phyloP scores from a whole-genome alignment of 305 asterid genomes.

The Solanum hybrid region DNA sequence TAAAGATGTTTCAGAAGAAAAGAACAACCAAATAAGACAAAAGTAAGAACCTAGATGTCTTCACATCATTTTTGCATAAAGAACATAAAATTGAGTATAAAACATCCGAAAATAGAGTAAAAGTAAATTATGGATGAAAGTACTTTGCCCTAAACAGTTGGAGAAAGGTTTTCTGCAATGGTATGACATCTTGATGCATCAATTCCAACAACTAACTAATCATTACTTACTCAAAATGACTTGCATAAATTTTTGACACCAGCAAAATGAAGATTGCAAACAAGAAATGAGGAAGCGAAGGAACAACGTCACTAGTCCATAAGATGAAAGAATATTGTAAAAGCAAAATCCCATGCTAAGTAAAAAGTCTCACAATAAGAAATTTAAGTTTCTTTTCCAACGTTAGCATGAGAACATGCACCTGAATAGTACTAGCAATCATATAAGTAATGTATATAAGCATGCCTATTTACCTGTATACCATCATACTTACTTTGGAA shows the following conservation, averaged over 20 bases:
- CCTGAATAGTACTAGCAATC: background rate
- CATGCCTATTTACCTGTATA: background rate
- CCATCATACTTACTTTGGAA: constrained; percentile 60
- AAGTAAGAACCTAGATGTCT: background rate
- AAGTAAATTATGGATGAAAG: background rate
- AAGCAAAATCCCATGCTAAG: background rate
- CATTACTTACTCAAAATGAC: background rate
- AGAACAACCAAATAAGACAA: background rate
- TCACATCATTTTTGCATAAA: background rate
- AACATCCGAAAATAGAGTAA: background rate
- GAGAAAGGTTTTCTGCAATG: background rate
- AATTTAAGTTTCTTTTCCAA: background rate
- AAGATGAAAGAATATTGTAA: background rate
- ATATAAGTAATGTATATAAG: background rate
- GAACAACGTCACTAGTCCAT: background rate
- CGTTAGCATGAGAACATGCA: background rate
- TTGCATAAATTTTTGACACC: background rate
- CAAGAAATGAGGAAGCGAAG: background rate
- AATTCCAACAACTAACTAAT: background rate
- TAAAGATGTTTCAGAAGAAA: background rate
- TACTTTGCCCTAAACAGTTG: background rate
- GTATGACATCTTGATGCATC: background rate
- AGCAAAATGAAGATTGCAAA: background rate
- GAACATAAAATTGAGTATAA: background rate
- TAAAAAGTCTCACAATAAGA: background rate